These are phyloP conservation scores for Ligustrum vulgare DNA, from an alignment of 257 asterid genomes.

Conservation along the genomic window DNA sequence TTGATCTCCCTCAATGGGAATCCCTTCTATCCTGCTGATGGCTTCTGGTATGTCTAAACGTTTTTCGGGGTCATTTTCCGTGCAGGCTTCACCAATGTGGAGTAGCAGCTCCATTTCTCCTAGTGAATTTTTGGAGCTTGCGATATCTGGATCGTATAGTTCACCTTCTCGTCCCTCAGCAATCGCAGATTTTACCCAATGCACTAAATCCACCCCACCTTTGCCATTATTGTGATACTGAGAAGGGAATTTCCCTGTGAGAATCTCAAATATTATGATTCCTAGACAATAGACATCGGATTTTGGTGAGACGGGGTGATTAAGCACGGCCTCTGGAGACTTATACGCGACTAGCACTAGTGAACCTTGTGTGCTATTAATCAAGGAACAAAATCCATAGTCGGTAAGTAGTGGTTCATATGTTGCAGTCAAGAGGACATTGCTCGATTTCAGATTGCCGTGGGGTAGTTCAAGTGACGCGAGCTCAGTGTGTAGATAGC, in stretches of 20 bases:
- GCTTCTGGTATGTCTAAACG: constrained; percentile 60
- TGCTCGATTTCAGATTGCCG: constrained; percentile 81
- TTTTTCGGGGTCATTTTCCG: constrained; percentile 46
- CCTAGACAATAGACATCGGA: constrained; percentile 73
- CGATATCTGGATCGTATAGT: constrained; percentile 52
- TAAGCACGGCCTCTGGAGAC: constrained; percentile 62
- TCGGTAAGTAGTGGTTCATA: constrained; percentile 65
- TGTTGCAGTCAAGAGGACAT: constrained; percentile 49
- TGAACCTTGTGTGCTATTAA: constrained; percentile 41
- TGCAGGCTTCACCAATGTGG: constrained; percentile 60
- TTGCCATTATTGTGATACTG: constrained; percentile 44
- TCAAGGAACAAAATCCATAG: constrained; percentile 51
- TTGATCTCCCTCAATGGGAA: constrained; percentile 20
- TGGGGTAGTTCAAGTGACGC: constrained; percentile 59
- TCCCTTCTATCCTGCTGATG: constrained; percentile 49
- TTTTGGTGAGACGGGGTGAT: constrained; percentile 53
- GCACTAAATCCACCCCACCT: constrained; percentile 63
- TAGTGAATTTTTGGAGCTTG: background rate
- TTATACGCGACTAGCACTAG: constrained; percentile 55
- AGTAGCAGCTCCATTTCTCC: constrained; percentile 47
- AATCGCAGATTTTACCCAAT: constrained; percentile 56
- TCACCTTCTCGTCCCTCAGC: constrained; percentile 52
- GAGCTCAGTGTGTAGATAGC: constrained; percentile 55
- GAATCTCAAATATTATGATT: constrained; percentile 67
- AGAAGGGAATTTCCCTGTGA: constrained; percentile 67